phyloP scores from a whole-genome alignment of 352 stramenopile genomes.

The Elongisporangium anandrum region DNA sequence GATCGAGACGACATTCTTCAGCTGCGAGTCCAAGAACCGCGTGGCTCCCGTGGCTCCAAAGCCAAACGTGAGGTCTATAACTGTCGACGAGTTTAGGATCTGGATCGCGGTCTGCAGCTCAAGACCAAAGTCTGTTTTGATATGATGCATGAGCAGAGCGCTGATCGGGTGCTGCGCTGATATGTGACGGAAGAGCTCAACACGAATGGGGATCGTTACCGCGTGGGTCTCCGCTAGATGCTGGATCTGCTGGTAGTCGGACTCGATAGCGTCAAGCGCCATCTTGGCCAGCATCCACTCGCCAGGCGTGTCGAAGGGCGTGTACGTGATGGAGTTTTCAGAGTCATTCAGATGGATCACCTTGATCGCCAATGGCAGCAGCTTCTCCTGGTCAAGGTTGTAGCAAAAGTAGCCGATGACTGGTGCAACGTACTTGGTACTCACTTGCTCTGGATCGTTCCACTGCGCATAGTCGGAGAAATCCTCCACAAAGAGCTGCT shows the following conservation, averaged over 20 bases:
- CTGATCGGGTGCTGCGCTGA: slow-evolving; percentile 24
- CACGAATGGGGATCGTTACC: slow-evolving; percentile 28
- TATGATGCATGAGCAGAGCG: slow-evolving; percentile 34
- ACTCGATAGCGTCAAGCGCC: slow-evolving; percentile 26
- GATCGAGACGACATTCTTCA: slow-evolving; percentile 18
- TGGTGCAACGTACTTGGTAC: slow-evolving; percentile 25
- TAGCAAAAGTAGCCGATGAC: slow-evolving; percentile 34
- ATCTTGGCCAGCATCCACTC: slow-evolving; percentile 40
- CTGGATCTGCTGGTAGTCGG: slow-evolving; percentile 27
- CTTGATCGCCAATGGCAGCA: slow-evolving; percentile 30
- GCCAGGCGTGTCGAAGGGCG: slow-evolving; percentile 13
- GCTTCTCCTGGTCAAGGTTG: slow-evolving; percentile 9
- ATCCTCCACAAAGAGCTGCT: slow-evolving; percentile 19
- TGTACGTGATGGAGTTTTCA: slow-evolving; percentile 13
- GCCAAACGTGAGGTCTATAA: slow-evolving; percentile 28
- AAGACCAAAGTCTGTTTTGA: slow-evolving; percentile 29
- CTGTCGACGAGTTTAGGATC: slow-evolving; percentile 19
- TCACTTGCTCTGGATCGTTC: slow-evolving; percentile 7
- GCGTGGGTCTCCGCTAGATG: slow-evolving; percentile 23
- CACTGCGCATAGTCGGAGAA: slow-evolving; percentile 18
- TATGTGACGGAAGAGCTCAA: slow-evolving; percentile 34
- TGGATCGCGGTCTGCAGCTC: slow-evolving; percentile 22
- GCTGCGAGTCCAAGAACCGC: slow-evolving; percentile 16
- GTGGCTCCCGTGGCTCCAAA: slow-evolving; percentile 28
- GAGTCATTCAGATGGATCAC: slow-evolving; percentile 7